Conservation (phyloP, 2,329 filamentous ascomycete species). For the Metarhizium robertsii region DNA sequence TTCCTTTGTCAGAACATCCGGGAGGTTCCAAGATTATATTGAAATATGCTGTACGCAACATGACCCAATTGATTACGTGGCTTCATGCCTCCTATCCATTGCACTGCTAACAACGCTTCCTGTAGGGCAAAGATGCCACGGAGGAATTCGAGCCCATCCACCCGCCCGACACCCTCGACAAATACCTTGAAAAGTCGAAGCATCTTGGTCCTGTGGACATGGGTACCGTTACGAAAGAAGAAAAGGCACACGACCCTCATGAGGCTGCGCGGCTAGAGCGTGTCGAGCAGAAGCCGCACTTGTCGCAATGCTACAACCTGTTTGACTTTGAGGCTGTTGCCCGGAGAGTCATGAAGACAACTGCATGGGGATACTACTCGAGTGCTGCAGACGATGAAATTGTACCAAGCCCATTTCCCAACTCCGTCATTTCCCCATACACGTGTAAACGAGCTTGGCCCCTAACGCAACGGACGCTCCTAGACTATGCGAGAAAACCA, state of each 20-base stretch:
- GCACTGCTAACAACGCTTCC: not conserved
- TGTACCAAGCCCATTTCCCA: slow-evolving; percentile 15
- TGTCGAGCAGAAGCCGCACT: slow-evolving; percentile 62
- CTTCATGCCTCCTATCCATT: not conserved
- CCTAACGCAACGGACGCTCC: not conserved
- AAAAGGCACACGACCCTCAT: slow-evolving; percentile 57
- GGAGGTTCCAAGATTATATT: slow-evolving; percentile 89
- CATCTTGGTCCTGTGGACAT: slow-evolving; percentile 88
- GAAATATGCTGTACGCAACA: slow-evolving; percentile 66
- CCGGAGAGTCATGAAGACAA: slow-evolving; percentile 84
- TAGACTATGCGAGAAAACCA: slow-evolving; percentile 95
- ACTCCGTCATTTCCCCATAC: not conserved
- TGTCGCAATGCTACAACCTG: slow-evolving; percentile 87
- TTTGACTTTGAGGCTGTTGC: slow-evolving; percentile 96
- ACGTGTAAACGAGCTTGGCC: not conserved
- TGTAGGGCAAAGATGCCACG: slow-evolving; percentile 77
- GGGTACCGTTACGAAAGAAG: slow-evolving; percentile 63
- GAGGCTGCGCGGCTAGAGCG: slow-evolving; percentile 61
- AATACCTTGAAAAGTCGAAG: slow-evolving; percentile 76
- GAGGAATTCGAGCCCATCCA: slow-evolving; percentile 85
- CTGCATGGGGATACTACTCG: slow-evolving; percentile 96
- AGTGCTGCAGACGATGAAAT: slow-evolving; percentile 59
- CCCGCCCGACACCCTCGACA: slow-evolving; percentile 78
- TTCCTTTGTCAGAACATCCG: slow-evolving; percentile 57
- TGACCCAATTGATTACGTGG: not conserved